Base-by-base conservation (phyloP, 1,284 basidiomycete species). In the Ceratobasidium sp. region DNA sequence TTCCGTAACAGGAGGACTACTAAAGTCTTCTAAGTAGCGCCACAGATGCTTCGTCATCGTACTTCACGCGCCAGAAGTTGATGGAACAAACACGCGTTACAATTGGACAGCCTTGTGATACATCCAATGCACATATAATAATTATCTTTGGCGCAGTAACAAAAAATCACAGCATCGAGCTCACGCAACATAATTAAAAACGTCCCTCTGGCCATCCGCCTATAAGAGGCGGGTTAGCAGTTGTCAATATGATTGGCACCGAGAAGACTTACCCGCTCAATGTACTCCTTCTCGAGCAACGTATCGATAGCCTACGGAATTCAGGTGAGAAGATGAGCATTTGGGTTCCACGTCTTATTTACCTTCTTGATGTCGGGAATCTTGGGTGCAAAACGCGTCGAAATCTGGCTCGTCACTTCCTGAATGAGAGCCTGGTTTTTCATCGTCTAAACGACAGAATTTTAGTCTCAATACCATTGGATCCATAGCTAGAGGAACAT, bases 251-350 rank as follows among this genome's bases (percentile, higher is more conserved):
- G 32, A 10, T 3, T 14, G 28, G 28, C n/a, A 2, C 14, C 62
- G 41, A n/a, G n/a, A 12, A n/a, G n/a, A 74, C 76, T n/a, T 43
- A 76, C 76, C 18, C 96, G 90, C 80, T 98, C 96, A 74, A 99
- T 92, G 80, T 97, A 99, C 82, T 98, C 97, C 82, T 98, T 97
- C 84, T 99, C 97, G 70, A 99, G 87, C 43, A 99, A 84, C 45
- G 92, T 91, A 79, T 99, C 97, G 78, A 99, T 98, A n/a, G 97
- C 96, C 91, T 94, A 79, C 18, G 65, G 34, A 26, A 30, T 2
- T 30, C 23, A 14, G 10, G 21, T 60, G 23, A 60, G 39, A 45
- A 61, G 46, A 30, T 23, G 53, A n/a, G 73, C 10, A 16, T 1
- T 55, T 36, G 72, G 23, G 71, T 69, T 73, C 6, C 71, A 28